Conservation (phyloP, 192 early-diverging fungal genomes). For the Backusella tuberculispora region DNA sequence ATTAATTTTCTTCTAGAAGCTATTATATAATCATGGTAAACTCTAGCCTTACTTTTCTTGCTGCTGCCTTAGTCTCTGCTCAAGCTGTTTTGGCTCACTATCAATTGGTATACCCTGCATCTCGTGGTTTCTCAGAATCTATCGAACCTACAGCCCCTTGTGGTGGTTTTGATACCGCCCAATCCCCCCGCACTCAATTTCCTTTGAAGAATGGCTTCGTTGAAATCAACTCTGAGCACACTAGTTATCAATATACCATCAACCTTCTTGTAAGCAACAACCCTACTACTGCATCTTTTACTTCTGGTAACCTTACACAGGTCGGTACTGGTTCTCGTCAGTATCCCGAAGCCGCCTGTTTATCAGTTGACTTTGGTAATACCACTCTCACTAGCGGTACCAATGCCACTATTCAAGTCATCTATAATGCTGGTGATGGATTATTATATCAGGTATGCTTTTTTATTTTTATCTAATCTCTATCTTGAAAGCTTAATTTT, state of each 20-base stretch:
- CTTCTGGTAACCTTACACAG: slow-evolving; percentile 25
- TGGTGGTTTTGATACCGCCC: slow-evolving; percentile 47
- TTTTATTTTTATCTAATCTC: background rate
- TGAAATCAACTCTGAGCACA: slow-evolving; percentile 48
- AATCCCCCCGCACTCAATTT: slow-evolving; percentile 43
- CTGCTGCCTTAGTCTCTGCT: slow-evolving; percentile 31
- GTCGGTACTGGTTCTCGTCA: slow-evolving; percentile 24
- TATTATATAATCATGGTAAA: background rate
- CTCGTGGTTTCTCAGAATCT: slow-evolving; percentile 50
- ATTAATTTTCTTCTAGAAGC: background rate
- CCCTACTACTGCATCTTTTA: slow-evolving; percentile 49
- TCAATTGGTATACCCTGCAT: slow-evolving; percentile 47
- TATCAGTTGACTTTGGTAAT: slow-evolving; percentile 42
- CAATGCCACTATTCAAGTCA: slow-evolving; percentile 58
- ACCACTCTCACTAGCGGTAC: slow-evolving; percentile 45
- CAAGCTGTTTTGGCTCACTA: slow-evolving; percentile 52
- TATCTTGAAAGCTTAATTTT: background rate
- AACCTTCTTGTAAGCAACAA: slow-evolving; percentile 44
- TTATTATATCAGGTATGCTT: slow-evolving; percentile 49
- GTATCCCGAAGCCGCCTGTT: slow-evolving; percentile 46
- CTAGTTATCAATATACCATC: slow-evolving; percentile 43
- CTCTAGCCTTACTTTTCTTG: background rate
- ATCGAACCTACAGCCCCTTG: slow-evolving; percentile 54
- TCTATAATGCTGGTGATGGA: slow-evolving; percentile 55
- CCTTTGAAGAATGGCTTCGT: slow-evolving; percentile 50